Evolutionary conservation across 2,329 filamentous ascomycete species (phyloP), one percentile per base, ranked within the genome.

Genomic region (Nothopassalora personata): DNA sequence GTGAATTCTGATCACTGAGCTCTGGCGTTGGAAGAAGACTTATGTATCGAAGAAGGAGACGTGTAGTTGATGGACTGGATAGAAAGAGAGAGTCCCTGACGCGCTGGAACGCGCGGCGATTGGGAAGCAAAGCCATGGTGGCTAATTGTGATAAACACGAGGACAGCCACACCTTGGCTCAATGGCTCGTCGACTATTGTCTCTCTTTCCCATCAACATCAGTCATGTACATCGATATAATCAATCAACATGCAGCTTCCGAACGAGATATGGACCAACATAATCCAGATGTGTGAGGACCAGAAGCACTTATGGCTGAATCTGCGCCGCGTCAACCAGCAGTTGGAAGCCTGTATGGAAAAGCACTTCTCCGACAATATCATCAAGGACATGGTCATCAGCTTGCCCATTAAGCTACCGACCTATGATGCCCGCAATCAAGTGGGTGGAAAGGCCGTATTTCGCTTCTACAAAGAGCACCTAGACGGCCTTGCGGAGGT

Each of bases 301-400:
- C 33, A 34, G 50, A 15, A 28, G 31, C 27, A 53, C 23, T 31
- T 56, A 15, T 64, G 60, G 60, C 53, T 48, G 4, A 51, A 48
- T 15, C 53, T 62, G 1, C 57, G 62, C 2, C 55, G 18, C 5
- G 47, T 51, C 5, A 55, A 23, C 47, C 46, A 19, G 10, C 62
- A 62, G 52, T 53, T 60, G 13, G 53, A 59, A 46, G 49, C 54
- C 45, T 59, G 62, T 58, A 57, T 64, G 5, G 62, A 64, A n/a
- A 52, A 62, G 28, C 47, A 58, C 51, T 60, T 64, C 47, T 50
- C 59, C 11, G 52, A 52, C 10, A 50, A 54, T 11, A 43, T 60
- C 5, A 46, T 64, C 0, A 58, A 56, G 5, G 28, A 55, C 2
- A 27, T 62, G 7, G 51, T 56, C 23, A 45, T 60, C 27, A 53